Evolutionary conservation across 1,284 basidiomycete genomes (phyloP).

Genomic region (Ceratobasidium sp.): DNA sequence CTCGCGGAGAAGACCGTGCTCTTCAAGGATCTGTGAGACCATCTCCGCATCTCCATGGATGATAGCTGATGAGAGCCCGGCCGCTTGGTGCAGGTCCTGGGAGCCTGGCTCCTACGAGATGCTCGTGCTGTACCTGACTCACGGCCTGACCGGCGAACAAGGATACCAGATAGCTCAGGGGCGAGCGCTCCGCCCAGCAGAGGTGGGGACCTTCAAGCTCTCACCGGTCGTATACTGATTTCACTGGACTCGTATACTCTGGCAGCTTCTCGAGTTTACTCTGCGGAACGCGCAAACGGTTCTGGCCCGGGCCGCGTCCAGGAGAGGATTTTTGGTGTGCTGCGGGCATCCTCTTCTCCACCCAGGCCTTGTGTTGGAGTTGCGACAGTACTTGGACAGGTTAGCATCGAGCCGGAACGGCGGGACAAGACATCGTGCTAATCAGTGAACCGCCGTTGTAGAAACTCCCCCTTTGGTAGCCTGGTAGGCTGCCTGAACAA

Average conservation of each 20-base stretch:
- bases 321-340: not conserved
- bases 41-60: not conserved
- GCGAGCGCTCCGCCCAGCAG: not conserved
- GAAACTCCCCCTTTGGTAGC: not conserved
- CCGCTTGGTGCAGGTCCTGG: not conserved
- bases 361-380: not conserved
- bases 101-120: conserved; percentile 1
- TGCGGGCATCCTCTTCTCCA: conserved; percentile 29
- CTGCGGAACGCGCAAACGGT: not conserved
- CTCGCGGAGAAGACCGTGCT: not conserved
- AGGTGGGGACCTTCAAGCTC: too few species aligned
- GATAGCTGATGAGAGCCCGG: not conserved
- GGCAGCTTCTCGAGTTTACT: conserved; percentile 8
- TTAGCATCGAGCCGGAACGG: too few species aligned
- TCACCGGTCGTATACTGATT: too few species aligned
- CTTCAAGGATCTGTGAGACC: conserved; percentile 8
- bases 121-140: conserved; percentile 14
- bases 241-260: too few species aligned
- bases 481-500: conserved; percentile 15
- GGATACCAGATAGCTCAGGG: conserved; percentile 22
- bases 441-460: too few species aligned
- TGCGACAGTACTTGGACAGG: not conserved
- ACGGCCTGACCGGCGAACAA: conserved; percentile 29
- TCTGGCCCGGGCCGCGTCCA: not conserved
- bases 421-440: too few species aligned